Percentiles rank a stretch among this genome's conserved stretches.
Conservation (phyloP, 352 stramenopile genomes). For the Phytophthora citrophthora region DNA sequence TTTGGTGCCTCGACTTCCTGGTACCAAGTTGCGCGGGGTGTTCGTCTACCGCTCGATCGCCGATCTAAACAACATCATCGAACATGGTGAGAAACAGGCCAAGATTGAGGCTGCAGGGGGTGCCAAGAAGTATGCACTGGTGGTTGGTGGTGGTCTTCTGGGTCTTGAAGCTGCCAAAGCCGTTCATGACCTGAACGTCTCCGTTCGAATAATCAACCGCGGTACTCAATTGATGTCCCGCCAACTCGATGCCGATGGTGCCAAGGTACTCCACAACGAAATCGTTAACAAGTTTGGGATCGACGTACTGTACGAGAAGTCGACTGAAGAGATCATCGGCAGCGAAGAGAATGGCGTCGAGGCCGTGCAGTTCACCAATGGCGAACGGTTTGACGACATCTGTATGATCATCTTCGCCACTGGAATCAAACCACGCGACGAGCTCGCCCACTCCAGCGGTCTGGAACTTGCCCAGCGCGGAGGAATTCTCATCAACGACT, state of each 20-base stretch:
- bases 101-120: conserved; percentile 29
- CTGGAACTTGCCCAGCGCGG: conserved; percentile 82
- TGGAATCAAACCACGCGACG: conserved; percentile 93
- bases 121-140: conserved; percentile 48
- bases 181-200: conserved; percentile 90
- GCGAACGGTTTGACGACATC: conserved; percentile 80
- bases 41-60: conserved; percentile 95
- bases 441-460: conserved; percentile 68
- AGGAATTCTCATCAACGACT: conserved; percentile 92
- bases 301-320: conserved; percentile 90
- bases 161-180: conserved; percentile 89
- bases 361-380: conserved; percentile 83
- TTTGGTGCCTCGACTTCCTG: conserved; percentile 87
- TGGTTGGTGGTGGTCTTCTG: conserved; percentile 84
- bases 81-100: conserved; percentile 73
- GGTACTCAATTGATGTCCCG: conserved; percentile 93
- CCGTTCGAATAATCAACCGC: conserved; percentile 92
- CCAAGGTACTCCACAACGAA: conserved; percentile 89
- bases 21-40: conserved; percentile 83
- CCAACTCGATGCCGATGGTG: conserved; percentile 92
- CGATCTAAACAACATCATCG: conserved; percentile 90
- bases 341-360: conserved; percentile 63
- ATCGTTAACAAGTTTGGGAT: conserved; percentile 88
- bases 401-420: conserved; percentile 93
- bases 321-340: conserved; percentile 65